Base-by-base conservation (phyloP, 2,329 filamentous ascomycete species). In the Ciborinia camelliae region DNA sequence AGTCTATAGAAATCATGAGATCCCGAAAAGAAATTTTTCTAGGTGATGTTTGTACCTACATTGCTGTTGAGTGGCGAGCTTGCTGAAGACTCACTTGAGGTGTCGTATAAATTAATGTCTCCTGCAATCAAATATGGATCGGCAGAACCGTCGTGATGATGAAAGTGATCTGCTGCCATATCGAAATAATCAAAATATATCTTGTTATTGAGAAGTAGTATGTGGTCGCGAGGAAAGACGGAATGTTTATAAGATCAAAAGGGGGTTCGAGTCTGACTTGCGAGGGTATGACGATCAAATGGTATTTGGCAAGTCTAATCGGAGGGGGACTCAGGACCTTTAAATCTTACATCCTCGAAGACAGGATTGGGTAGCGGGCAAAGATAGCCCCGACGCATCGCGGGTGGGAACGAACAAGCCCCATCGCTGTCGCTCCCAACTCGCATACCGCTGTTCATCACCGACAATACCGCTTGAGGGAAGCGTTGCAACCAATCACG, bases 1-100 rank as follows among this genome's bases (percentile, higher is more conserved):
- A 30, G 52, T 50, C 62, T 51, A 9, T 60, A 48, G 50, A n/a
- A 62, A 37, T 30, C 51, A 69, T 51, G 69, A 68, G 66, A 39
- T 41, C 32, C 39, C 51, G 28, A 12, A 32, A 23, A 8, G 52
- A n/a, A 54, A n/a, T n/a, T n/a, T n/a, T 23, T 18, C 14, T 50
- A 8, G 43, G 55, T 45, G 2, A 6, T 23, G 18, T 59, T 26
- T 41, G 41, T 52, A 65, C 71, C 64, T 66, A 73, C 73, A 66
- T 73, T 71, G 58, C 65, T 70, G 58, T 73, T 73, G 53, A 73
- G 47, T 39, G 73, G 72, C 23, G 73, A 74, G 65, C 71, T 73
- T 50, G 72, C 72, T 6, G 73, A 74, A 45, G 71, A 73, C 51
- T 75, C 72, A 64, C 73, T 74, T 23, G 73, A 74, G 12, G 72